phyloP scores from a whole-genome alignment of 2,329 filamentous ascomycete species.

The Fusarium brachygibbosum region DNA sequence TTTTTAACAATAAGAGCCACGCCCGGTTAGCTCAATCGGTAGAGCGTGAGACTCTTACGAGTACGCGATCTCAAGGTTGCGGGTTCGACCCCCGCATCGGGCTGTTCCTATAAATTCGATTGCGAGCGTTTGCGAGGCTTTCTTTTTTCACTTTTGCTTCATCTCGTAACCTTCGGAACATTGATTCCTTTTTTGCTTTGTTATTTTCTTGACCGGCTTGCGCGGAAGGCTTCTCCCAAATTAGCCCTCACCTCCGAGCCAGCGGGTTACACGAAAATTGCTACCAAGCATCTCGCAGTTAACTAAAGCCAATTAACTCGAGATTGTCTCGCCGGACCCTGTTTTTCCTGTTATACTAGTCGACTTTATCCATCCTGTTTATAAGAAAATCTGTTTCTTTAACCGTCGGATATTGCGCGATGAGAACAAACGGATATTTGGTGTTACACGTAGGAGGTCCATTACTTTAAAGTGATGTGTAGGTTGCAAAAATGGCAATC shows the following conservation, averaged over 20 bases:
- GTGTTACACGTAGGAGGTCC: background rate
- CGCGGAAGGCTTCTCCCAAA: background rate
- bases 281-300: background rate
- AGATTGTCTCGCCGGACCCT: background rate
- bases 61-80: conserved; percentile 66
- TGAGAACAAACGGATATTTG: background rate
- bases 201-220: too few species aligned
- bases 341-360: background rate
- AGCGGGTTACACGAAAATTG: background rate
- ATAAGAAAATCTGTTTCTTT: too few species aligned
- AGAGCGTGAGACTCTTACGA: conserved; percentile 77
- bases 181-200: too few species aligned
- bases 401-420: background rate
- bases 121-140: conserved; percentile 28
- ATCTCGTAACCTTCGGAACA: background rate
- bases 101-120: conserved; percentile 53
- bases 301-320: background rate
- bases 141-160: background rate
- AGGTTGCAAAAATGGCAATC: background rate
- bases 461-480: background rate
- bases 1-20: conserved; percentile 49
- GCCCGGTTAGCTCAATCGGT: conserved; percentile 58
- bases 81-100: conserved; percentile 66
- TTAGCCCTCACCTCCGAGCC: rapidly evolving
- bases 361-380: background rate